phyloP scores from a whole-genome alignment of 1,284 basidiomycete species.

The Farysia itapuensis region DNA sequence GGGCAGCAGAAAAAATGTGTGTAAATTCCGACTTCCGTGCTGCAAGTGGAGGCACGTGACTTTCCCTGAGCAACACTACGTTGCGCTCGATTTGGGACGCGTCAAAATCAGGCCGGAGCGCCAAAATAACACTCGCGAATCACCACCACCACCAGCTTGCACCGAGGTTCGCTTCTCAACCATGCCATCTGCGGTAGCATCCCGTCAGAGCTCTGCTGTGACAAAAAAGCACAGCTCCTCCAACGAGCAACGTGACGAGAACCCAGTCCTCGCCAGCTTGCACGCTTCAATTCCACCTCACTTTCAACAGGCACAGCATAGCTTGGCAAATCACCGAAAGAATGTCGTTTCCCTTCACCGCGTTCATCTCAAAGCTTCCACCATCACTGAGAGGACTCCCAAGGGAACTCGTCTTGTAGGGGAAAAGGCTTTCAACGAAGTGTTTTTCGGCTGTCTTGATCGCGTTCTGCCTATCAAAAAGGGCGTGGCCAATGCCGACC shows the following conservation, averaged over 20 bases:
- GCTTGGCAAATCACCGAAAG: conserved; percentile 85
- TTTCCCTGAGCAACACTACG: too few species aligned
- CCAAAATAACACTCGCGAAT: too few species aligned
- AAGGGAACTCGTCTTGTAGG: conserved; percentile 70
- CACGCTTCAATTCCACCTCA: conserved; percentile 36
- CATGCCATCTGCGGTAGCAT: too few species aligned
- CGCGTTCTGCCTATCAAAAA: conserved; percentile 80
- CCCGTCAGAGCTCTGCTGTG: background rate
- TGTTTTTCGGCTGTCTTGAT: conserved; percentile 66
- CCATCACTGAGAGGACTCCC: conserved; percentile 66
- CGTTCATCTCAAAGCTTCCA: conserved; percentile 71
- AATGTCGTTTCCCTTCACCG: conserved; percentile 85
- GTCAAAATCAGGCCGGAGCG: too few species aligned
- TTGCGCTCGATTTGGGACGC: too few species aligned
- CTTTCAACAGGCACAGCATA: conserved; percentile 80
- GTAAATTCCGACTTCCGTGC: too few species aligned
- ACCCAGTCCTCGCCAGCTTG: conserved; percentile 12
- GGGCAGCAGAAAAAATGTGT: too few species aligned
- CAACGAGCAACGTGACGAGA: background rate
- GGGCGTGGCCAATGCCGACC: conserved; percentile 76
- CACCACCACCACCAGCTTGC: too few species aligned
- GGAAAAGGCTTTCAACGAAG: conserved; percentile 77
- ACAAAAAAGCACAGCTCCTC: background rate
- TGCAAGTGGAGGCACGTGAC: too few species aligned
- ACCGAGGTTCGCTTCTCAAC: too few species aligned